Evolutionary conservation across 768 basidiomycete genomes (phyloP).

Genomic region (Polyporus arcularius): DNA sequence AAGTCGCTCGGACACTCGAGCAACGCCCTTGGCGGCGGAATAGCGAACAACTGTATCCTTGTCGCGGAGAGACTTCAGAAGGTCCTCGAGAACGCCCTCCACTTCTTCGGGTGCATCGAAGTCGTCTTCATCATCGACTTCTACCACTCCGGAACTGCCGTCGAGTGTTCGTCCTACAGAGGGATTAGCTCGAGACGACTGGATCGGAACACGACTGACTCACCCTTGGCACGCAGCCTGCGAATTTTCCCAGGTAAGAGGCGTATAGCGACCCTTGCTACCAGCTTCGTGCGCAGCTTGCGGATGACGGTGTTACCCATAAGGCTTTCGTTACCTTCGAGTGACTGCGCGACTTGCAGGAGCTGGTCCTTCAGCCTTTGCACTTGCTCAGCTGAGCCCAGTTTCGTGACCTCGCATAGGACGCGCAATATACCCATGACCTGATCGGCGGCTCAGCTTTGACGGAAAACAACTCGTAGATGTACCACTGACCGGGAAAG

Average conservation of each 20-base stretch:
- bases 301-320: constrained; percentile 65
- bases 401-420: constrained; percentile 69
- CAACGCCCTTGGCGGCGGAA: constrained; percentile 91
- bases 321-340: constrained; percentile 45
- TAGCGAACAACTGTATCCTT: constrained; percentile 96
- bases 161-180: constrained; percentile 25
- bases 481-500: constrained; percentile 50
- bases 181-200: not conserved
- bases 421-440: constrained; percentile 68
- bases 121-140: constrained; percentile 33
- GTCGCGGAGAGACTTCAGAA: constrained; percentile 78
- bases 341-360: constrained; percentile 43
- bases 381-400: constrained; percentile 56
- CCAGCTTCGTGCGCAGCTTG: constrained; percentile 67
- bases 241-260: constrained; percentile 53
- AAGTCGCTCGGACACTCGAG: constrained; percentile 80
- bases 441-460: constrained; percentile 38
- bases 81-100: constrained; percentile 69
- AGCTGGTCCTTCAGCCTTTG: constrained; percentile 45
- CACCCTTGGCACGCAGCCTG: constrained; percentile 44
- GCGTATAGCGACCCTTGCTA: constrained; percentile 64
- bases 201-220: constrained; percentile 9
- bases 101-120: constrained; percentile 77
- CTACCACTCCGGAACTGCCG: not conserved
- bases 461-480: no score